These are phyloP conservation scores for Diplodia corticola DNA, from an alignment of 2,329 filamentous ascomycete genomes.

Conservation along the genomic window DNA sequence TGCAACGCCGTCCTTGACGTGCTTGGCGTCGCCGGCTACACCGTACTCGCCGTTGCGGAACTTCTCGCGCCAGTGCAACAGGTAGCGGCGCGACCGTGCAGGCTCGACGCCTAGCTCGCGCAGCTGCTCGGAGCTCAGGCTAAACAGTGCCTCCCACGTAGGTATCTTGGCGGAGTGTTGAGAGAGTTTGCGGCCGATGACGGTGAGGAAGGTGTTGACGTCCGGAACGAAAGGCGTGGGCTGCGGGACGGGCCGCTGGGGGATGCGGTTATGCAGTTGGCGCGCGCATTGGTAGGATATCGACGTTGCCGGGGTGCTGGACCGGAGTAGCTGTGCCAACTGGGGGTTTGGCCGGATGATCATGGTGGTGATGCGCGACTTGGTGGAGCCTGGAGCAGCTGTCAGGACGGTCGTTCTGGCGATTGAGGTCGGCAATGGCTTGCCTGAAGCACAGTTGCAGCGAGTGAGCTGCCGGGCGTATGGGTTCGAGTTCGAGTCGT, in stretches of 20 bases:
- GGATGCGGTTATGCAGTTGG: slow-evolving; percentile 42
- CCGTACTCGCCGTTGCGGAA: slow-evolving; percentile 78
- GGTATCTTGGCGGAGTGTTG: slow-evolving; percentile 84
- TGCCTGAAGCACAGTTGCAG: neutral
- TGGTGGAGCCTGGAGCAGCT: neutral
- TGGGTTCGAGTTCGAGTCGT: neutral
- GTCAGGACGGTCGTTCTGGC: neutral
- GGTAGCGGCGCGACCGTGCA: slow-evolving; percentile 75
- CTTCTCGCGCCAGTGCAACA: slow-evolving; percentile 83
- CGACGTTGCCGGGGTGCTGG: slow-evolving; percentile 5
- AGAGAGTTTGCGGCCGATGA: slow-evolving; percentile 85
- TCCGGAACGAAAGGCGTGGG: slow-evolving; percentile 87
- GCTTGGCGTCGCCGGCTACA: slow-evolving; percentile 76
- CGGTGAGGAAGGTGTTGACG: slow-evolving; percentile 77
- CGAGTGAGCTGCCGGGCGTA: neutral
- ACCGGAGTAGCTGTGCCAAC: slow-evolving; percentile 10
- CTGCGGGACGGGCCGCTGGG: slow-evolving; percentile 56
- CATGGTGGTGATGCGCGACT: slow-evolving; percentile 30
- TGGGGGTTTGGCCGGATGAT: slow-evolving; percentile 32
- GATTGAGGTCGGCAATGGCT: neutral
- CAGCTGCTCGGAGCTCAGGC: slow-evolving; percentile 73
- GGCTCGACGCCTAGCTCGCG: slow-evolving; percentile 85
- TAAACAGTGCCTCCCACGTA: slow-evolving; percentile 88
- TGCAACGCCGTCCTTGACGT: slow-evolving; percentile 65
- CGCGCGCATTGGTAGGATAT: slow-evolving; percentile 31